phyloP scores from a whole-genome alignment of 768 basidiomycete species.

The Kwoniella mangroviensis region DNA sequence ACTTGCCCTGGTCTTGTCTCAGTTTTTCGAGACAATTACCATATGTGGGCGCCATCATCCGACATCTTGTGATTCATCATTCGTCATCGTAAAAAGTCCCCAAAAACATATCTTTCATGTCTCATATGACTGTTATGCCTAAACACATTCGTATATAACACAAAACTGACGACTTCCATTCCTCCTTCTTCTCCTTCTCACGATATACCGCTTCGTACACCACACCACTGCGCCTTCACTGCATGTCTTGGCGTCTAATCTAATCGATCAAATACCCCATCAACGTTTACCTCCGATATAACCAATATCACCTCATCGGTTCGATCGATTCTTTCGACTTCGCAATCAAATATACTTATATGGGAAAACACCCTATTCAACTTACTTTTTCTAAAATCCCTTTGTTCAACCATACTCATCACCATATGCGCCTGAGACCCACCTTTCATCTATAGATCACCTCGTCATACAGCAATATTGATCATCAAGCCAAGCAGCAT shows the following conservation, averaged over 20 bases:
- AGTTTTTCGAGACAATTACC: no score
- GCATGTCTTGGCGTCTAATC: not conserved
- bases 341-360: no score
- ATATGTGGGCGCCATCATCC: not conserved
- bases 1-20: no score
- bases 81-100: not conserved
- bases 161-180: not conserved
- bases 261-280: not conserved
- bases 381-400: no score
- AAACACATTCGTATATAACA: not conserved
- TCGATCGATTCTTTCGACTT: not conserved
- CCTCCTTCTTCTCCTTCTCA: not conserved
- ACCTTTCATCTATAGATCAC: no score
- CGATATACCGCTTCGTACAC: not conserved
- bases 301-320: slow-evolving; percentile 3
- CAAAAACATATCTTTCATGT: not conserved
- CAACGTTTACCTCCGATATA: slow-evolving; percentile 7
- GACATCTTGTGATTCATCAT: not conserved
- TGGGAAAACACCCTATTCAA: no score
- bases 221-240: not conserved
- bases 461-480: no score
- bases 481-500: no score
- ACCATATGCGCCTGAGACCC: no score
- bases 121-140: not conserved
- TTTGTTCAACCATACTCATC: no score